These are phyloP conservation scores for Ophiostoma quercus DNA, from an alignment of 2,329 filamentous ascomycete genomes.

Conservation along the genomic window DNA sequence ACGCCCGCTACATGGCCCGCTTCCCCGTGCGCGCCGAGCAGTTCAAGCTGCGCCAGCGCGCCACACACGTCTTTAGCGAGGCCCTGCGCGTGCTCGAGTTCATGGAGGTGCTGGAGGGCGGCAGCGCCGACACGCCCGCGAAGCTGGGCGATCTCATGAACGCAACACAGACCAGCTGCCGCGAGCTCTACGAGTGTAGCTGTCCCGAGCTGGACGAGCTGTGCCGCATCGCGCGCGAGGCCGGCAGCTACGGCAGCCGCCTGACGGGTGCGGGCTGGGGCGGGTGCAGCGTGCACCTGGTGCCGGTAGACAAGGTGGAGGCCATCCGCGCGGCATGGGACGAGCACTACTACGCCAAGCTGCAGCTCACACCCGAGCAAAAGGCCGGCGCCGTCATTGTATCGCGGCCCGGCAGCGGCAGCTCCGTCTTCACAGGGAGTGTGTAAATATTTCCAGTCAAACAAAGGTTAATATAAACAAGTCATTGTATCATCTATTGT, in stretches of 20 bases:
- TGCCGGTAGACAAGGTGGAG: constrained; percentile 76
- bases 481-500: background rate
- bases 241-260: constrained; percentile 77
- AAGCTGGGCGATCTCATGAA: constrained; percentile 80
- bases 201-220: constrained; percentile 89
- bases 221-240: constrained; percentile 69
- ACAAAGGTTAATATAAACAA: background rate
- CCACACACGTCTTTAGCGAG: constrained; percentile 86
- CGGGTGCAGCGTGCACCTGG: constrained; percentile 89
- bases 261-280: constrained; percentile 96
- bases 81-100: constrained; percentile 81
- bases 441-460: background rate
- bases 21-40: constrained; percentile 83
- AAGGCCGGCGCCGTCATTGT: constrained; percentile 76
- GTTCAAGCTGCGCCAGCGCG: constrained; percentile 83
- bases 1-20: constrained; percentile 73
- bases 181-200: constrained; percentile 84
- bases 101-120: constrained; percentile 62
- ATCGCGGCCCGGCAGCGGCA: constrained; percentile 76
- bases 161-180: constrained; percentile 80
- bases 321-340: constrained; percentile 72
- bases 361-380: constrained; percentile 62
- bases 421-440: constrained; percentile 46
- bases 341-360: constrained; percentile 74
- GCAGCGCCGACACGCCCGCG: constrained; percentile 55